phyloP scores from a whole-genome alignment of 441 rosid species.

The Populus trichocarpa region DNA sequence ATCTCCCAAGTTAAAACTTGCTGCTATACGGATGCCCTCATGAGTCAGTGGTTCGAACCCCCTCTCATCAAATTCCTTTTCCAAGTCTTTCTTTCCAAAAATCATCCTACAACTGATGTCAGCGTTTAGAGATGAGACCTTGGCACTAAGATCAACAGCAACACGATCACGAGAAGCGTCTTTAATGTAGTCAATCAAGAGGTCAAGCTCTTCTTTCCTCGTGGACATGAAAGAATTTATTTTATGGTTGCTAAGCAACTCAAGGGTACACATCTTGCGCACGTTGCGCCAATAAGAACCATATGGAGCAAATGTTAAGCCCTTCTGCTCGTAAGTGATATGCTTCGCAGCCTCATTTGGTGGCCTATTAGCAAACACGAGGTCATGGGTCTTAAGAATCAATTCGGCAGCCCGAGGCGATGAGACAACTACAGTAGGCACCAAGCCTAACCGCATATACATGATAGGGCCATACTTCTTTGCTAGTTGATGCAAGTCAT shows the following conservation, averaged over 20 bases:
- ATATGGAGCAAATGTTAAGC: slow-evolving; percentile 24
- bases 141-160: slow-evolving; percentile 31
- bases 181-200: slow-evolving; percentile 17
- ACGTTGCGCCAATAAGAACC: slow-evolving; percentile 44
- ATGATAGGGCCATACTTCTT: slow-evolving; percentile 42
- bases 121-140: slow-evolving; percentile 24
- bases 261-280: slow-evolving; percentile 44
- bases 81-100: slow-evolving; percentile 40
- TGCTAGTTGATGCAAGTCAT: slow-evolving; percentile 30
- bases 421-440: slow-evolving; percentile 34
- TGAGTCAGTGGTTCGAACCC: slow-evolving; percentile 35
- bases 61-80: slow-evolving; percentile 30
- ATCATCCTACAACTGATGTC: slow-evolving; percentile 46
- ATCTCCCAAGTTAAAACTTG: slow-evolving; percentile 33
- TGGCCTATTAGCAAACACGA: slow-evolving; percentile 42
- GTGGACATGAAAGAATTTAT: slow-evolving; percentile 25
- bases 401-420: slow-evolving; percentile 42
- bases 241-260: slow-evolving; percentile 33
- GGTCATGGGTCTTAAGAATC: slow-evolving; percentile 41
- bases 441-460: slow-evolving; percentile 34
- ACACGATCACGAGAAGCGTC: slow-evolving; percentile 12
- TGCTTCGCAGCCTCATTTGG: slow-evolving; percentile 24
- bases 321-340: slow-evolving; percentile 28
- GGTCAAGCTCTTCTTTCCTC: slow-evolving; percentile 38
- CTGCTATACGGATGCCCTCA: slow-evolving; percentile 16